Conservation (phyloP, 805 yeast genomes). For the Diddensiella transvaalensis region DNA sequence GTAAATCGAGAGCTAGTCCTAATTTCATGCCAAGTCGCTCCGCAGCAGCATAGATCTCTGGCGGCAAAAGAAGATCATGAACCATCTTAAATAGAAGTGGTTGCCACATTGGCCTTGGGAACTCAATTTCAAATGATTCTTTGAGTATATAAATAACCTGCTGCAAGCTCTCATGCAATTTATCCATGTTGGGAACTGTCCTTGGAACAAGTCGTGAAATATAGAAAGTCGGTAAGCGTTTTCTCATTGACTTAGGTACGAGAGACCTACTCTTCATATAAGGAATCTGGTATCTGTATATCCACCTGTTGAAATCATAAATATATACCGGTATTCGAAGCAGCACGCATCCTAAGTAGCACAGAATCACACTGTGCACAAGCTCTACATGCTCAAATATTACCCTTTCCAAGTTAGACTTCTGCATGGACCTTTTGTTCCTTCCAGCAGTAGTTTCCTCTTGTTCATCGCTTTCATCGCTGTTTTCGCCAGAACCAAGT, state of each 20-base stretch:
- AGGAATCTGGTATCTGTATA: constrained; percentile 32
- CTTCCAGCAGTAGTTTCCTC: constrained; percentile 48
- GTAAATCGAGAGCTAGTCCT: background rate
- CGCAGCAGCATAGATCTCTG: constrained; percentile 40
- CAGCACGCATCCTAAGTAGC: constrained; percentile 24
- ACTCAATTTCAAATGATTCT: constrained; percentile 5
- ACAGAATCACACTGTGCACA: constrained; percentile 32
- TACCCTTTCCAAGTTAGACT: constrained; percentile 29
- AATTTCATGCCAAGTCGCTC: constrained; percentile 8
- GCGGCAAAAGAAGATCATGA: constrained; percentile 46
- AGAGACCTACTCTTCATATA: constrained; percentile 17
- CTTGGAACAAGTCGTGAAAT: constrained; percentile 12
- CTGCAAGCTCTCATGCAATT: constrained; percentile 7
- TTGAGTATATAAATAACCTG: constrained; percentile 8
- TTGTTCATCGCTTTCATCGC: constrained; percentile 31
- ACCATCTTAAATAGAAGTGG: constrained; percentile 43
- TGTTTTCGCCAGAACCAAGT: constrained; percentile 9
- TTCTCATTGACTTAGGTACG: constrained; percentile 17
- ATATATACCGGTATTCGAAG: constrained; percentile 26
- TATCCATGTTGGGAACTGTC: constrained; percentile 10
- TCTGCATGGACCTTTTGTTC: constrained; percentile 33
- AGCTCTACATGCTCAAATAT: constrained; percentile 41
- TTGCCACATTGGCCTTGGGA: constrained; percentile 30
- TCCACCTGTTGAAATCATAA: constrained; percentile 29
- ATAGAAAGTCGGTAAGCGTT: constrained; percentile 10